Evolutionary conservation across 805 yeast species (phyloP), one percentile per base, ranked within the genome.

Genomic region (Wickerhamomyces subpelliculosus): DNA sequence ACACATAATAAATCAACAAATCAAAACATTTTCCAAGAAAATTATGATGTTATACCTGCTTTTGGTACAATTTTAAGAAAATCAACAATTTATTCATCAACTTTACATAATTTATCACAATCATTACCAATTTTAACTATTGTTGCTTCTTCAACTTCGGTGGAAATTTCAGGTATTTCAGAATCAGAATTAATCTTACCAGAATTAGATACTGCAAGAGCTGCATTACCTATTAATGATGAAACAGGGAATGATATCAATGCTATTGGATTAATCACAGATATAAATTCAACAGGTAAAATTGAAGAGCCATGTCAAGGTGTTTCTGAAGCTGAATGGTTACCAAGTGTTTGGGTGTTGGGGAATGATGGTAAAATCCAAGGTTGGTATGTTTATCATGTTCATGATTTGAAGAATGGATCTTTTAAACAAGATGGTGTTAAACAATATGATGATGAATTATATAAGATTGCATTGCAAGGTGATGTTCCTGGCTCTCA

Each of bases 191-290:
- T 64, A 3, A 50, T 80, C 1, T 62, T 62, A 23, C 79, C 79
- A 8, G 57, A 72, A 4, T 83, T 82, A 47, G 96, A 88, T 51
- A 65, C 79, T 4, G 77, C 75, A 48, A 68, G 84, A 35, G 95
- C 95, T 0, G 70, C 76, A 20, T 63, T 86, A 44, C 95, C 96
- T 2, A 64, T 85, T 47, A 75, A 75, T 51, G 80, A 75, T 8
- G 79, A 67, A 3, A 64, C 80, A 1, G 80, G 73, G 33, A 80
- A 72, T 36, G 95, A 86, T 49, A 72, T 83, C 12, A 71, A 82
- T 8, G 78, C 90, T 0, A 62, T 84, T 18, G 96, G 96, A 5
- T 46, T 84, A 10, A 76, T 75, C 1, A 34, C 85, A 6, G 95
- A 86, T 53, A 48, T 78, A 12, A 62, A 70, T 10, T 62, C 75